Percentiles rank a stretch among this genome's conserved stretches.
phyloP scores from a whole-genome alignment of 73 alveolate species.

The Paramecium pentaurelia region DNA sequence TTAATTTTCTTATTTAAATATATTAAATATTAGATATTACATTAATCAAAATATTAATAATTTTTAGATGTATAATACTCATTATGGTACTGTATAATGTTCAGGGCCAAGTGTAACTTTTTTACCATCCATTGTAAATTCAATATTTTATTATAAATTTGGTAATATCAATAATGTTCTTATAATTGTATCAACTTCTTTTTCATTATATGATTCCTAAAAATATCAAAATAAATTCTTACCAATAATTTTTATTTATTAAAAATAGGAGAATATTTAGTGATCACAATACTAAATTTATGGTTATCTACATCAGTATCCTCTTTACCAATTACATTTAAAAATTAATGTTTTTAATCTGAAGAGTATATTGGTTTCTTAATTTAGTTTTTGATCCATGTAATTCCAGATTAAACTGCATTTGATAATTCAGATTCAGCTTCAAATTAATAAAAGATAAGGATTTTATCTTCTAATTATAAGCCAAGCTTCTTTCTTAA shows the following conservation, averaged over 20 bases:
- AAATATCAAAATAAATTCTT: not conserved
- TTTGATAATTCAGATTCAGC: conserved; percentile 46
- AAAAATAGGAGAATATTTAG: not conserved
- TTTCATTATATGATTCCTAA: not conserved
- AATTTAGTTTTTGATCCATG: conserved; percentile 43
- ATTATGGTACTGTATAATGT: not conserved
- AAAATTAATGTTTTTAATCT: not conserved
- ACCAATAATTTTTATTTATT: conserved; percentile 32
- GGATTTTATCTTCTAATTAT: conserved; percentile 84
- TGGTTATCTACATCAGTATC: conserved; percentile 13
- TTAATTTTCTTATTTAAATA: too few species aligned
- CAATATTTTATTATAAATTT: not conserved
- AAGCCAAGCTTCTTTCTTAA: conserved; percentile 91
- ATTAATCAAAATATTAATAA: not conserved
- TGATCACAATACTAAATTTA: conserved; percentile 16
- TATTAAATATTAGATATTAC: too few species aligned
- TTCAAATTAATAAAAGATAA: conserved; percentile 72
- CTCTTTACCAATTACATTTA: not conserved
- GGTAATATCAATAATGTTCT: not conserved
- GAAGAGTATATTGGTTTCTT: conserved; percentile 55
- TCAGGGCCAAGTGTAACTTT: not conserved
- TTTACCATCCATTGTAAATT: conserved; percentile 40
- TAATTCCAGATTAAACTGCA: conserved; percentile 50
- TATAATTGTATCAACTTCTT: conserved; percentile 39
- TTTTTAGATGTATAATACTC: not conserved